Evolutionary conservation across 257 asterid genomes (phyloP), one percentile per base, ranked within the genome.

Genomic region (Solanum appendiculatum): DNA sequence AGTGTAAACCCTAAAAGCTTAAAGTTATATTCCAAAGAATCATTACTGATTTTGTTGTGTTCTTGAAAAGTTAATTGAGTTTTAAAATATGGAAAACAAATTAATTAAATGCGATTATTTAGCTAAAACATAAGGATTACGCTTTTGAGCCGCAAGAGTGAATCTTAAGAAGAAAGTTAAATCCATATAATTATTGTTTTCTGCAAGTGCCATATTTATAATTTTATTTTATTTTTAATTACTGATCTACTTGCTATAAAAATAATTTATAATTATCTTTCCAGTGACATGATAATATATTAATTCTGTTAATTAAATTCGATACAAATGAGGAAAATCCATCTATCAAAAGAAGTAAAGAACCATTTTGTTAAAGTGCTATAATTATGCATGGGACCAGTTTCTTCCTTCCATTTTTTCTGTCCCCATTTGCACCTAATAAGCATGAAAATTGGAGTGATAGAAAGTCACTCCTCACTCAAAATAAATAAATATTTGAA

Each of bases 371-470:
- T 63, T 85, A 56, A 87, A 82, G 88, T 75, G 74, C 54, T 82
- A 86, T 84, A 34, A 86, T 54, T 44, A 80, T 68, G 42, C 29
- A 39, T 31, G 42, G 44, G 91, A 86, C 87, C 94, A 91, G 88
- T 88, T 44, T 86, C 89, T 85, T 91, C 86, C 73, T 70, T 86
- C 90, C 87, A 86, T 86, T 29, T 82, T 81, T 75, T 33, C 40
- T 82, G 86, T 86, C 92, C 90, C 87, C 89, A 87, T 91, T 91
- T 85, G 86, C 90, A 91, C 93, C 92, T 88, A 92, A 92, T 89
- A 85, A 77, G 88, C 86, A 77, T 91, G 90, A 91, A 89, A 82
- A 86, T 69, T 34, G 6, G 15, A 82, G 64, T 11, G 74, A 60
- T 20, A 90, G 37, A 23, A 69, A 80, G 54, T 33, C 72, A 86